Evolutionary conservation across 768 basidiomycete species (phyloP).

Genomic region (Tylopilus sp.): DNA sequence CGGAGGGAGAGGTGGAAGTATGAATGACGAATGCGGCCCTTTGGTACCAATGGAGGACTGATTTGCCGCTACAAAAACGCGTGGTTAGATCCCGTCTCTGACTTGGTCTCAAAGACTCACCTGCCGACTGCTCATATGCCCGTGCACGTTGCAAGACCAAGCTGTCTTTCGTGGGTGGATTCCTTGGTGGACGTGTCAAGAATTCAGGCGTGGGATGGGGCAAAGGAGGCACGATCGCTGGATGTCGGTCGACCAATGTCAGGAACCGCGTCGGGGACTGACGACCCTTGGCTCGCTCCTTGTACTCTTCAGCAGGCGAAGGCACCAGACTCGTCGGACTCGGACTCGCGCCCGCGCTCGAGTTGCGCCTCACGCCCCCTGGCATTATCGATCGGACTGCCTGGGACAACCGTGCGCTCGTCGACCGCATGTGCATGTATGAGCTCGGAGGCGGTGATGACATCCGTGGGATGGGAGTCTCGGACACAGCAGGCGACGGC

Average conservation of each 20-base stretch:
- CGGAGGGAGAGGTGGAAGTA: conserved; percentile 36
- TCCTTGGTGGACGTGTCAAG: conserved; percentile 5
- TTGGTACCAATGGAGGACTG: conserved; percentile 1
- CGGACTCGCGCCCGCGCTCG: conserved; percentile 13
- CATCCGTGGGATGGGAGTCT: conserved; percentile 14
- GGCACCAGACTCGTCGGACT: background rate
- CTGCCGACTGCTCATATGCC: conserved; percentile 25
- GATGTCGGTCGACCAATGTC: conserved; percentile 16
- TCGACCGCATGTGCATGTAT: conserved; percentile 16
- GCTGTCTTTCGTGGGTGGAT: conserved; percentile 20
- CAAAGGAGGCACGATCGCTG: background rate
- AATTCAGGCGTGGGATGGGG: conserved; percentile 7
- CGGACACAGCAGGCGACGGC: conserved; percentile 16
- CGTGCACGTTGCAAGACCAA: conserved; percentile 29
- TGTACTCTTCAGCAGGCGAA: conserved; percentile 4
- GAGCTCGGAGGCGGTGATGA: conserved; percentile 5
- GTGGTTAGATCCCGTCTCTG: background rate
- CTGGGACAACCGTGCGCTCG: conserved; percentile 19
- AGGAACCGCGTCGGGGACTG: conserved; percentile 7
- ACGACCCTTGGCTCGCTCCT: conserved; percentile 5
- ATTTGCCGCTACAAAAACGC: background rate
- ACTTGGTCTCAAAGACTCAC: conserved; percentile 7
- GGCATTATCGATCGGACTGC: conserved; percentile 28
- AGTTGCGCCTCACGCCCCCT: conserved; percentile 10
- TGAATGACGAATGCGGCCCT: conserved; percentile 30